A percentile compares a stretch with the other conserved stretches of the same genome.
Evolutionary conservation across 768 basidiomycete genomes (phyloP).

Genomic region (Termitomyces sp.): DNA sequence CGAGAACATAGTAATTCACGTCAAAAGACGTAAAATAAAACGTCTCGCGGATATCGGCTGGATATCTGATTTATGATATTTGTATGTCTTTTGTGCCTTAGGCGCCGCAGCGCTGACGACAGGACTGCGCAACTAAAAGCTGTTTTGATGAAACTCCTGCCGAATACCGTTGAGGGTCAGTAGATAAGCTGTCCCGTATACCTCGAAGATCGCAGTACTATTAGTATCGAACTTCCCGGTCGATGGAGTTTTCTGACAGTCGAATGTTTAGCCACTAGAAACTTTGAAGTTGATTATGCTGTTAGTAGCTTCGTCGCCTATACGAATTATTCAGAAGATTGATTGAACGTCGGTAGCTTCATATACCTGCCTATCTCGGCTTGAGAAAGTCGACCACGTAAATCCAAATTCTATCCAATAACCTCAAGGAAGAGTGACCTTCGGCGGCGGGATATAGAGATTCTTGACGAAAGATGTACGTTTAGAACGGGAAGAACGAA

Average conservation of each 20-base stretch:
- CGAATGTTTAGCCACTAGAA: neutral
- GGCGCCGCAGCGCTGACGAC: neutral
- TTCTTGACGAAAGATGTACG: neutral
- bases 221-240: neutral
- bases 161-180: neutral
- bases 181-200: neutral
- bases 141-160: neutral
- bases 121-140: neutral
- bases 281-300: neutral
- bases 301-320: neutral
- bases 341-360: neutral
- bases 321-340: neutral
- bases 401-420: neutral
- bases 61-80: constrained; percentile 4
- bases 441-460: neutral
- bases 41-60: neutral
- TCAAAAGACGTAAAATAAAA: neutral
- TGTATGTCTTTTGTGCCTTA: constrained; percentile 2
- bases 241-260: neutral
- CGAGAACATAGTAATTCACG: constrained; percentile 13
- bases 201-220: neutral
- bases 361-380: neutral
- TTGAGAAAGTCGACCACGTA: neutral
- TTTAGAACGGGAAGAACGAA: neutral
- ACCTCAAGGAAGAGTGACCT: neutral